Evolutionary conservation across 768 basidiomycete genomes (phyloP).

Genomic region (Boletus reticuloceps): DNA sequence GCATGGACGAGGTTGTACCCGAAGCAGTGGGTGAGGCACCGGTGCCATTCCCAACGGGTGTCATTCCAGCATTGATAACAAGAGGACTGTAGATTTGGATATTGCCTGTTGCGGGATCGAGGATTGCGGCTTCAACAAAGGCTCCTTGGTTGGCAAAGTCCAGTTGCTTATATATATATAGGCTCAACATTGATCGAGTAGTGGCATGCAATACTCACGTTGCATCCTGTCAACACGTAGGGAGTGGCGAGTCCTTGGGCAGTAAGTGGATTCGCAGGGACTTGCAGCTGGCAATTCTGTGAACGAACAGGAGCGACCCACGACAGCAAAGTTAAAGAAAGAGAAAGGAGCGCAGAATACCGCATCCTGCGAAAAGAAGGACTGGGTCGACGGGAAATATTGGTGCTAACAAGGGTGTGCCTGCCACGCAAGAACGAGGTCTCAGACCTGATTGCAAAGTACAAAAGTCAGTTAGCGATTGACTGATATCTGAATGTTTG

Average conservation of each 20-base stretch:
- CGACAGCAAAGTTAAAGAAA: constrained; percentile 16
- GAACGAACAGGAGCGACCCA: constrained; percentile 13
- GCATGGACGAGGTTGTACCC: neutral
- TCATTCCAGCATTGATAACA: constrained; percentile 30
- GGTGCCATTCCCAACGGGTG: constrained; percentile 6
- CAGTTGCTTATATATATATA: constrained; percentile 18
- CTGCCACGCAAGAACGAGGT: constrained; percentile 21
- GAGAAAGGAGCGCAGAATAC: neutral
- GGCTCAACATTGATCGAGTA: neutral
- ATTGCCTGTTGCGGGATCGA: constrained; percentile 26
- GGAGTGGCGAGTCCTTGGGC: constrained; percentile 27
- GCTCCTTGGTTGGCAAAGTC: constrained; percentile 24
- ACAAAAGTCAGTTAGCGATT: neutral
- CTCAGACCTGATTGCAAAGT: constrained; percentile 16
- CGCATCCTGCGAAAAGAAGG: constrained; percentile 11
- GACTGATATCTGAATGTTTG: neutral
- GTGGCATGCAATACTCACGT: constrained; percentile 10
- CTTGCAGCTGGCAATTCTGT: constrained; percentile 22
- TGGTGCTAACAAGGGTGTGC: constrained; percentile 15
- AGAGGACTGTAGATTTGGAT: constrained; percentile 29
- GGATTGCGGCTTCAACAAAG: constrained; percentile 29
- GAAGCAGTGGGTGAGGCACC: neutral
- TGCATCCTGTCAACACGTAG: constrained; percentile 27
- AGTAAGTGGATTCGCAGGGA: constrained; percentile 22
- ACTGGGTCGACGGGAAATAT: neutral